Evolutionary conservation across 805 yeast species (phyloP), one percentile per base, ranked within the genome.

Genomic region (Teunomyces lycoperdinae): DNA sequence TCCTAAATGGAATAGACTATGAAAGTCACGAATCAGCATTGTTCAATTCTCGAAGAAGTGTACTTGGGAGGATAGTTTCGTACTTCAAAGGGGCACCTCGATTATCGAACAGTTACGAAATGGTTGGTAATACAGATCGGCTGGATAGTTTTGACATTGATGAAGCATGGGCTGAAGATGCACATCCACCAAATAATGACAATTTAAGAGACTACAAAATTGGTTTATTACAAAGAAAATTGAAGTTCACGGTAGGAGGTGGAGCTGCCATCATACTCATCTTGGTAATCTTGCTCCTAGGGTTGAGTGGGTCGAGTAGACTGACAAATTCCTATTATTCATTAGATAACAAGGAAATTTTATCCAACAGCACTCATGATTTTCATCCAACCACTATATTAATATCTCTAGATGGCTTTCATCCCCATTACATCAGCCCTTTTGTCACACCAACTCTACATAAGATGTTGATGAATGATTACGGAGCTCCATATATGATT

Each of bases 331-430:
- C 30, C 10, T 24, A 38, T 9, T 38, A 38, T 13, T 38, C 41
- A 7, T 20, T 20, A 6, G 41, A 26, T 20, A 26, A 24, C 28
- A 38, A 38, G 41, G 29, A 11, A 26, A 26, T 38, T 7, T 24
- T 72, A 8, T 63, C 71, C 32, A 89, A 89, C 61, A 86, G 89
- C 1, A 85, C 95, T 0, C 82, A 79, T 52, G 70, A 70, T 2
- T 88, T 84, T 63, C 71, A 84, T 57, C 87, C 94, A n/a, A 82
- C 96, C 7, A 91, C 97, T 1, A 67, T 91, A 1, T 61, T 90
- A 41, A 73, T 91, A 1, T 89, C 96, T 0, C 64, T 92, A 27
- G 96, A 89, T 63, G 97, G 96, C 8, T 86, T 91, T 63, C 96
- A 91, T 60, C 97, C 97, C 2, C 92, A 88, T 58, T 87, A 89